Base-by-base conservation (phyloP, 306 rosid genomes). In the Malus orientalis region DNA sequence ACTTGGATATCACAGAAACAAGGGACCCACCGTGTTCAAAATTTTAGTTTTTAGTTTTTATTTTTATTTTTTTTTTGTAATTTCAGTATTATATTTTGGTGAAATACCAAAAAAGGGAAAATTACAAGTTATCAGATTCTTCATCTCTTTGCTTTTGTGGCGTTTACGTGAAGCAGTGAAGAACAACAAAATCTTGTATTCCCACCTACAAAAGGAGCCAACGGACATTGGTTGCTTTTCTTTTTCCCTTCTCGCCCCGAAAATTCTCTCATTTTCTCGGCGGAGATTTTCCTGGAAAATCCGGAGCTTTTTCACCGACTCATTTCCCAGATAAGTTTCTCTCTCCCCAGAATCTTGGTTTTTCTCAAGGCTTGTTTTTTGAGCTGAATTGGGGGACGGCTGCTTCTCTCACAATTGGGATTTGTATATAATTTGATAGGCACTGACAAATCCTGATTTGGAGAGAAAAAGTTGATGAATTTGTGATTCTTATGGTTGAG, bases 91-190 rank as follows among this genome's bases (percentile, higher is more conserved):
- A 29, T n/a, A 40, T 20, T 14, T 23, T 14, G 14, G 30, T 16
- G 19, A 15, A n/a, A n/a, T n/a, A 57, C 3, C 15, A 16, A 32
- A 32, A 6, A 15, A 15, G 38, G 20, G 32, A 3, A 42, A 71
- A 54, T 11, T 20, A 70, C 51, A 25, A 54, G 60, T 75, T 65
- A 75, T 77, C 60, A 42, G 60, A 22, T 61, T 70, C 58, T 67
- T 2, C 55, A 2, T 49, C 20, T 51, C 58, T 8, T 1, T 59
- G 79, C 63, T 71, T 85, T 82, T 82, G 88, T 88, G 90, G 91
- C 89, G 88, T 88, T 67, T 64, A 83, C 93, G 96, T 86, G 66
- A 87, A 92, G 93, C 74, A 6, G 66, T 82, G 71, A 77, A 16
- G 20, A 16, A 51, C 18, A 16, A 16, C 7, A 78, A 80, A 74